Base-by-base conservation (phyloP, 1,139 yeast genomes). In the Yamadazyma buinensis region DNA sequence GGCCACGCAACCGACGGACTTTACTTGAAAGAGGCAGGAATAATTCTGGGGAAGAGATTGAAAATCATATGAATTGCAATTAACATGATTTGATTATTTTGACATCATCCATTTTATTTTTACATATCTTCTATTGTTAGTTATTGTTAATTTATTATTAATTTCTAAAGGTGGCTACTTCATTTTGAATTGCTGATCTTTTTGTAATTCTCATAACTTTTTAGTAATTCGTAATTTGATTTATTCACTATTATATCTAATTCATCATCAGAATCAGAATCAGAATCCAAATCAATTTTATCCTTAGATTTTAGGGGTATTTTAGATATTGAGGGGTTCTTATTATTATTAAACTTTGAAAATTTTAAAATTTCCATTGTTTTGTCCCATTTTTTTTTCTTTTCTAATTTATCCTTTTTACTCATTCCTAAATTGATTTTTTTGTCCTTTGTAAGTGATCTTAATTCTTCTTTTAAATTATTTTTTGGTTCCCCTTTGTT, bases 281-380 rank as follows among this genome's bases (percentile, higher is more conserved):
- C 32, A n/a, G n/a, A n/a, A 9, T 21, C 15, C 10, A 29, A 7
- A 15, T 27, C 7, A 23, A 7, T 15, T 25, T 12, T 5, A 15
- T 3, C 11, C 5, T 12, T 9, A 3, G 12, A 11, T 14, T 15
- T 23, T 5, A 7, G 9, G 7, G 7, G 76, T 63, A 45, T 72
- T 76, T 45, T 71, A n/a, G n/a, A n/a, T n/a, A n/a, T n/a, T n/a
- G n/a, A n/a, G 7, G 19, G 19, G 19, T 17, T 17, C 33, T 19
- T 32, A 9, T 24, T 15, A 29, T 34, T 35, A 8, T 12, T 74
- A 32, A 8, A 21, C 10, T 29, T 15, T 28, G 26, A 29, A 18
- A 7, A 15, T 12, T 33, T 30, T 7, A 35, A 9, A 12, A 23
- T 15, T 11, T 29, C 30, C 27, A 36, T 28, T 12, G 38, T 46